Base-by-base conservation (phyloP, 441 rosid species). In the Mallotus japonicus region DNA sequence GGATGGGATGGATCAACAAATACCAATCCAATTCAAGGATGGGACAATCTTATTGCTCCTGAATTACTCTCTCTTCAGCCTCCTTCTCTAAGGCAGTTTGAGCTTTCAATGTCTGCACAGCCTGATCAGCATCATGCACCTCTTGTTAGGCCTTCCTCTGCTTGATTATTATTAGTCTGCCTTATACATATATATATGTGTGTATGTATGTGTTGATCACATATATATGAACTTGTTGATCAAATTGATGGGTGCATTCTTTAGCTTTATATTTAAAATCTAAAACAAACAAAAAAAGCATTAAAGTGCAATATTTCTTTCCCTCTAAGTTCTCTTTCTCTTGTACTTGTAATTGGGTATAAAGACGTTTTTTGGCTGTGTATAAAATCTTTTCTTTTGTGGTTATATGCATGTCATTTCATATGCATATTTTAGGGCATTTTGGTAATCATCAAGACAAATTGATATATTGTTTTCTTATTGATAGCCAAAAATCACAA, bases 1-100 rank as follows among this genome's bases (percentile, higher is more conserved):
- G 99, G 99, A 59, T 82, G 86, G 86, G 99, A 90, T 76, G 88
- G 83, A 13, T 72, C 75, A 15, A 71, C 76, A 49, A 67, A 81
- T 46, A 80, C 64, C 12, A 62, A 76, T 74, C 77, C 86, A 10
- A 60, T 75, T 40, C 47, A 62, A 68, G 79, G 84, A 19, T 85
- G 89, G 92, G 87, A 80, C 19, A 66, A 68, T 72, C 79, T 87
- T 28, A 72, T 87, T 28, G 49, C 88, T 40, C 81, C 86, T 0
- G 83, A 82, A 14, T 69, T 84, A 37, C 56, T 83, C 66, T 57
- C 77, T 14, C 37, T 58, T 12, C 81, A 60, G 4, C 64, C 80
- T 37, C 44, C 70, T 56, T 37, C 77, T 66, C 65, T 62, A 47
- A 76, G 55, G 2, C 86, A 78, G 47, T 78, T 76, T 68, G 77